Percentiles rank a stretch among this genome's conserved stretches.
phyloP scores from a whole-genome alignment of 1,284 basidiomycete genomes.

The Earliella scabrosa region DNA sequence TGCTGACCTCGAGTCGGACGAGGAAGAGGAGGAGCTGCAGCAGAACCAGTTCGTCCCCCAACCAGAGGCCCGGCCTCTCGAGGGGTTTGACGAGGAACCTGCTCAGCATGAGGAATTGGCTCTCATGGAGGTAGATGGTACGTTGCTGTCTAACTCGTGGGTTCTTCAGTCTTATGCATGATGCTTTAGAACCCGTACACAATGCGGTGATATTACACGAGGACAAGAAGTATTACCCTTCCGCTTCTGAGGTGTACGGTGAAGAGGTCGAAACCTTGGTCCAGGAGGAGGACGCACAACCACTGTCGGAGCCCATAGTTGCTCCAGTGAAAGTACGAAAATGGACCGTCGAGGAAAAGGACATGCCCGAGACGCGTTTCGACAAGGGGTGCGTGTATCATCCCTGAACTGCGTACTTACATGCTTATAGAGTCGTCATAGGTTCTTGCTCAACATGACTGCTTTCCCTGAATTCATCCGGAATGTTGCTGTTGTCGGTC shows the following conservation, averaged over 20 bases:
- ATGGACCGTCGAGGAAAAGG: constrained; percentile 93
- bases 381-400: constrained; percentile 80
- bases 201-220: constrained; percentile 95
- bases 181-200: constrained; percentile 62
- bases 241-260: constrained; percentile 92
- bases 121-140: constrained; percentile 84
- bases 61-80: constrained; percentile 53
- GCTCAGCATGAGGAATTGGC: constrained; percentile 59
- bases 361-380: constrained; percentile 90
- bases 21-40: constrained; percentile 74
- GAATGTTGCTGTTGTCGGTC: constrained; percentile 94
- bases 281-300: constrained; percentile 98
- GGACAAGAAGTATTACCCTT: constrained; percentile 98
- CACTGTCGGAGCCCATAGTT: constrained; percentile 93
- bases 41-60: constrained; percentile 51
- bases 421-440: constrained; percentile 36
- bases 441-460: constrained; percentile 93
- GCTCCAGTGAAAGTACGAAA: constrained; percentile 93
- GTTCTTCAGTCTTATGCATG: neutral
- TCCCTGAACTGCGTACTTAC: constrained; percentile 5
- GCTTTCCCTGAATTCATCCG: constrained; percentile 94
- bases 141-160: constrained; percentile 31
- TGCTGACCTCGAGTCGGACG: constrained; percentile 89
- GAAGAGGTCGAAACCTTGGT: constrained; percentile 95
- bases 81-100: constrained; percentile 75